Evolutionary conservation across 2,329 filamentous ascomycete genomes (phyloP).

Genomic region (Trichoderma cornu-damae): DNA sequence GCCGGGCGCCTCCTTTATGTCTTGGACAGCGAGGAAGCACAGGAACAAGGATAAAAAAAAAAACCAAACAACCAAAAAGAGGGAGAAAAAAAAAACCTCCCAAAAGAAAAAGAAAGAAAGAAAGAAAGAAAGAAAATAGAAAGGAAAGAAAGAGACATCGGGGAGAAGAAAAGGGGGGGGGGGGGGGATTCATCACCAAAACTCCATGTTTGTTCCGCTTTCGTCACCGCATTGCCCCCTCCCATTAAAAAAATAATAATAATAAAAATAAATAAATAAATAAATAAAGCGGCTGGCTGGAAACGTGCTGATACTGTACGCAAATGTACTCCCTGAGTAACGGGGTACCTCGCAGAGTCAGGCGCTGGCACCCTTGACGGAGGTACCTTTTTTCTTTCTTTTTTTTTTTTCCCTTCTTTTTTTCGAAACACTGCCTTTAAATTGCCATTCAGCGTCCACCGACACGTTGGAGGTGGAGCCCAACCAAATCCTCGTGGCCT

Average conservation of each 20-base stretch:
- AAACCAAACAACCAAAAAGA: neutral
- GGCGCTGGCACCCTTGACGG: neutral
- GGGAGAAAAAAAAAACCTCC: neutral
- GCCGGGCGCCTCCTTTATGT: neutral
- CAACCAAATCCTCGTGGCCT: constrained; percentile 17
- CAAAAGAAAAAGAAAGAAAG: too few species aligned
- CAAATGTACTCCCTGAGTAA: constrained; percentile 12
- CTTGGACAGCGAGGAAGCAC: neutral
- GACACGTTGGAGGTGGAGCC: constrained; percentile 18
- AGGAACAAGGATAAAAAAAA: neutral
- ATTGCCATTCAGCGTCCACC: constrained; percentile 10
- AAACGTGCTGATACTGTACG: neutral
- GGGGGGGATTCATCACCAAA: too few species aligned
- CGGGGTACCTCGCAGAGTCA: constrained; percentile 2
- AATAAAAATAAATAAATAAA: too few species aligned
- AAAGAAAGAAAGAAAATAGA: too few species aligned
- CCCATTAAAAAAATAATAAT: too few species aligned
- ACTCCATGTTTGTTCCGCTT: neutral
- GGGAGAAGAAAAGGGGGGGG: too few species aligned
- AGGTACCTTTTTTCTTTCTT: constrained; percentile 12
- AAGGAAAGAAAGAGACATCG: neutral
- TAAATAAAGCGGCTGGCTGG: neutral
- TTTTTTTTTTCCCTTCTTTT: too few species aligned
- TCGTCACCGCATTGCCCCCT: constrained; percentile 7
- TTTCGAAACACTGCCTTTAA: constrained; percentile 6